These are phyloP conservation scores for Xylaria sp. DNA, from an alignment of 495 filamentous ascomycete species.

Conservation along the genomic window DNA sequence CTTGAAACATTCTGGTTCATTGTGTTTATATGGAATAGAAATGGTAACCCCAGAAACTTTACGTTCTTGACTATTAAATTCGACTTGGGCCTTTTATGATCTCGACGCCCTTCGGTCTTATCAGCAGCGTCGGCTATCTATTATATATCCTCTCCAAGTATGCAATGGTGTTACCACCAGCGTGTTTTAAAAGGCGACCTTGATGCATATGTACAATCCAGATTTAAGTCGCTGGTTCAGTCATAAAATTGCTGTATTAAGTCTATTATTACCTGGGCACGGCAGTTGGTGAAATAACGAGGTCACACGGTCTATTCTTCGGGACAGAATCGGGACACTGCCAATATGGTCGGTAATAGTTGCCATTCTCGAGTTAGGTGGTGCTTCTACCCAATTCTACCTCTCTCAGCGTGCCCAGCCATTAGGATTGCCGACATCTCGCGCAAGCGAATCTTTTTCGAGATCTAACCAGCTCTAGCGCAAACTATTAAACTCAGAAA, in stretches of 20 bases:
- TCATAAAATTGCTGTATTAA: background rate
- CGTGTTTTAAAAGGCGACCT: too few species aligned
- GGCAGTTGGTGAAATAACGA: background rate
- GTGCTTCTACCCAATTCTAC: background rate
- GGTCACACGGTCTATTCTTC: background rate
- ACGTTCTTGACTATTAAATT: too few species aligned
- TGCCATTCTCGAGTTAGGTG: background rate
- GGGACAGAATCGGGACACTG: background rate
- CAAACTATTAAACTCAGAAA: background rate
- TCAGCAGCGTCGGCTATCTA: background rate
- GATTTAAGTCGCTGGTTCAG: background rate
- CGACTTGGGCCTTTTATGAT: background rate
- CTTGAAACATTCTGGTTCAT: background rate
- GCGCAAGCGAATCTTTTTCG: background rate
- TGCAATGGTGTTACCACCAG: too few species aligned
- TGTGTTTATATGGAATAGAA: background rate
- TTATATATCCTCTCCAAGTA: too few species aligned
- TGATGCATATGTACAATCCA: background rate
- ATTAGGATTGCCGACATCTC: constrained; percentile 16
- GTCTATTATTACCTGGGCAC: background rate
- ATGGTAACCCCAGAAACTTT: background rate
- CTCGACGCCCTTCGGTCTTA: background rate
- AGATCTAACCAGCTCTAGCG: constrained; percentile 11
- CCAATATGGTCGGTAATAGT: background rate
- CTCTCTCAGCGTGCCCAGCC: background rate